Evolutionary conservation across 2,329 filamentous ascomycete genomes (phyloP).

Genomic region (Chrysoporthe austroafricana): DNA sequence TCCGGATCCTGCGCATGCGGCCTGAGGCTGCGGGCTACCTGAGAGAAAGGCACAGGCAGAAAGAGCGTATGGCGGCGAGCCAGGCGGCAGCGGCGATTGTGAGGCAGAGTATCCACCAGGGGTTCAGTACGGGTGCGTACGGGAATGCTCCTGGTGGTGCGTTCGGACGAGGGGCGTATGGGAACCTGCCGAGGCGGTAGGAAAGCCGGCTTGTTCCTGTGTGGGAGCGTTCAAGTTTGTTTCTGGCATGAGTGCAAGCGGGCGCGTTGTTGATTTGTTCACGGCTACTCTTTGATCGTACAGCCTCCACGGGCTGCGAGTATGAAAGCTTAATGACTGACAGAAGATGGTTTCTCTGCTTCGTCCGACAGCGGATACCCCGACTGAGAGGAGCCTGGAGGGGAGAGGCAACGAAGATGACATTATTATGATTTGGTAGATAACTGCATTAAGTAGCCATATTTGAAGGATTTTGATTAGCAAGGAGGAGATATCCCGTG

Average conservation of each 20-base stretch:
- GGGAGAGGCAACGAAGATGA: constrained; percentile 21
- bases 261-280: not conserved
- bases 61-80: constrained; percentile 87
- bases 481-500: not conserved
- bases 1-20: constrained; percentile 92
- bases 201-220: constrained; percentile 16
- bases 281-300: constrained; percentile 3
- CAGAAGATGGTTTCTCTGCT: constrained; percentile 17
- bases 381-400: constrained; percentile 14
- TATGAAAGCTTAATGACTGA: constrained; percentile 15
- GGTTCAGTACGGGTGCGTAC: constrained; percentile 51
- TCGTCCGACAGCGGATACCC: constrained; percentile 30
- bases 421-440: constrained; percentile 20
- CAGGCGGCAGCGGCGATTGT: constrained; percentile 95
- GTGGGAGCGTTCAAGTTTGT: constrained; percentile 9
- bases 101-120: constrained; percentile 76
- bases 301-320: constrained; percentile 1
- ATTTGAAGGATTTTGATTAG: not conserved
- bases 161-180: constrained; percentile 42
- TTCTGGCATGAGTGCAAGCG: constrained; percentile 5
- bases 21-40: constrained; percentile 88
- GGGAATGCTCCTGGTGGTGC: constrained; percentile 45
- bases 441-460: constrained; percentile 18
- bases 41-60: constrained; percentile 88
- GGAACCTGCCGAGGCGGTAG: constrained; percentile 52